Conservation (phyloP, 2,329 filamentous ascomycete species). For the Dothideomycetes sp. region DNA sequence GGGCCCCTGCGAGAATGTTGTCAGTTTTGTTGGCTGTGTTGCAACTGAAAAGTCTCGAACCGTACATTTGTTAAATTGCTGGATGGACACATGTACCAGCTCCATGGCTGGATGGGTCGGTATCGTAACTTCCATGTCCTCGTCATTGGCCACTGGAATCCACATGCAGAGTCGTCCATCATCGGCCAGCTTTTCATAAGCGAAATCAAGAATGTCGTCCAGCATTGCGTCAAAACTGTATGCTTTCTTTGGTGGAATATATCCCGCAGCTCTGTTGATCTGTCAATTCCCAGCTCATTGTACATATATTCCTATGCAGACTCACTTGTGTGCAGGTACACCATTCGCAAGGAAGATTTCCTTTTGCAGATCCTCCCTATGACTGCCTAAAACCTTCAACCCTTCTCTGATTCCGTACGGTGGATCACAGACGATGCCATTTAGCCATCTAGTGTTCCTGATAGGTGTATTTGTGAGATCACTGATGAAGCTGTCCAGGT, state of each 20-base stretch:
- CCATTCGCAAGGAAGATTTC: conserved; percentile 59
- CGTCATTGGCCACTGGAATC: conserved; percentile 17
- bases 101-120: conserved; percentile 69
- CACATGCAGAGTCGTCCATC: conserved; percentile 75
- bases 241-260: conserved; percentile 78
- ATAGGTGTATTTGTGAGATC: conserved; percentile 20
- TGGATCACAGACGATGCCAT: conserved; percentile 91
- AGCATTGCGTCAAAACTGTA: conserved; percentile 90
- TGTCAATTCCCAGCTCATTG: background rate
- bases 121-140: conserved; percentile 31
- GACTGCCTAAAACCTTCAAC: conserved; percentile 72
- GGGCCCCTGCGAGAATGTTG: conserved; percentile 55
- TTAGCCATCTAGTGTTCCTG: conserved; percentile 52
- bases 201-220: conserved; percentile 79
- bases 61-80: conserved; percentile 82
- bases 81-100: conserved; percentile 67
- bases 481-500: conserved; percentile 45
- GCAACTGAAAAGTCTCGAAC: conserved; percentile 3
- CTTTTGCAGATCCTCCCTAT: conserved; percentile 45
- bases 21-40: background rate
- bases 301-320: background rate
- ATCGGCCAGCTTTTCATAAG: conserved; percentile 65
- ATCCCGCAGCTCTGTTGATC: conserved; percentile 47
- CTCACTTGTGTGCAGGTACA: conserved; percentile 58
- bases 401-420: conserved; percentile 94